Base-by-base conservation (phyloP, 2,329 filamentous ascomycete genomes). In the Sporothrix humicola region DNA sequence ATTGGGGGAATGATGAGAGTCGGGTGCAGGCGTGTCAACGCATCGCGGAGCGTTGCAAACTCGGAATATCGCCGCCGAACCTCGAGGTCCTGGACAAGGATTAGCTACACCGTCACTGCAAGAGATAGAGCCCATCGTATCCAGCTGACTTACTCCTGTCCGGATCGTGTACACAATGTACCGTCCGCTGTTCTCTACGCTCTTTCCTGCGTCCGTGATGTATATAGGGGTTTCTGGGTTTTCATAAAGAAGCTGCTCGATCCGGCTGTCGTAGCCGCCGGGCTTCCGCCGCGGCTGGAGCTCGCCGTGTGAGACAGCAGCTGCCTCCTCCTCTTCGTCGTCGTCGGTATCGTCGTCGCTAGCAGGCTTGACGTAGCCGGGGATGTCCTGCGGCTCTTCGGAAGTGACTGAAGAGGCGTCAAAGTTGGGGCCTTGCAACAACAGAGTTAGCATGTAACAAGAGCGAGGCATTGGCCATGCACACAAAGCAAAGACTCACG, bases 111-210 rank as follows among this genome's bases (percentile, higher is more conserved):
- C 2, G 20, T 7, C 37, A 65, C 3, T 37, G 31, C n/a, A 58
- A 26, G 58, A 63, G 6, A 46, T 8, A 17, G 2, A 2, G 42
- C 48, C 26, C 13, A 12, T 37, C 31, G 54, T 31, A 26, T 58
- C 56, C 12, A 10, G 1, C 2, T 17, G 42, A 74, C 75, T 76
- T 91, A 97, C 95, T 69, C 94, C 95, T 56, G 96, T 98, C 77
- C 93, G 89, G 79, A 99, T 98, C 12, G 95, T 98, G 83, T 99
- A 99, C 50, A 97, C 95, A 79, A 99, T 99, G 80, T 93, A 98
- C 83, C 93, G 92, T 17, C 95, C 94, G 72, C 94, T 94, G 77
- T 93, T 95, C 82, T 98, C 95, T 75, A 91, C 84, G 82, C 95
- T 98, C 88, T 99, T 99, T 74, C 96, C 96, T 3, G 97, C 96